Conservation (phyloP, 2,329 filamentous ascomycete genomes). For the Exophiala spinifera region DNA sequence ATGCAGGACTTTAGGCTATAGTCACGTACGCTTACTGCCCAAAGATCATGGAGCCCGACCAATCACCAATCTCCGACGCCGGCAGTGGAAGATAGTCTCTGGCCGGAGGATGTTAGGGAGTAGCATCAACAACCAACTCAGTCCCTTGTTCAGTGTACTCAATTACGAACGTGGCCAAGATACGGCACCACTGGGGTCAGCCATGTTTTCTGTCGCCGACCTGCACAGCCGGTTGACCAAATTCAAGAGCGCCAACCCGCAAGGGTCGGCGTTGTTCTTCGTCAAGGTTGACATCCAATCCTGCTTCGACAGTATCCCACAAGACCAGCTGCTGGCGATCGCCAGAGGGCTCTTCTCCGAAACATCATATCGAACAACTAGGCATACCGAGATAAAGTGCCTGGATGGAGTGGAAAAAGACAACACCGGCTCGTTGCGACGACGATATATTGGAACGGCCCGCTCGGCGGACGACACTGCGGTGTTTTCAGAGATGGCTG, state of each 20-base stretch:
- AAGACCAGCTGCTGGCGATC: conserved; percentile 66
- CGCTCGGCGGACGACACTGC: conserved; percentile 12
- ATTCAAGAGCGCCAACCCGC: conserved; percentile 59
- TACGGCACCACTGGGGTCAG: conserved; percentile 66
- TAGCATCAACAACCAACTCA: conserved; percentile 69
- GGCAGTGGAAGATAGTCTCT: conserved; percentile 52
- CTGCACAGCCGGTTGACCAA: conserved; percentile 69
- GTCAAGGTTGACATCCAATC: conserved; percentile 88
- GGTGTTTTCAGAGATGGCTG: conserved; percentile 12
- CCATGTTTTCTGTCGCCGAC: conserved; percentile 77
- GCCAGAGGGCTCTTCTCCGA: conserved; percentile 58
- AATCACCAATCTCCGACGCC: conserved; percentile 79
- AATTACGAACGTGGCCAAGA: conserved; percentile 67
- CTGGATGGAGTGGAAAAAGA: not conserved
- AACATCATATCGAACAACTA: conserved; percentile 66
- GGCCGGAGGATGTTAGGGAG: conserved; percentile 55
- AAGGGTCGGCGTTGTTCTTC: conserved; percentile 63
- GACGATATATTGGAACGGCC: conserved; percentile 27
- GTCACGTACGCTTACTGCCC: conserved; percentile 75
- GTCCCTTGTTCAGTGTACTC: conserved; percentile 71
- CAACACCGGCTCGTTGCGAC: not conserved
- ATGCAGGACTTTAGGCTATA: conserved; percentile 67
- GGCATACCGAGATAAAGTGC: conserved; percentile 61
- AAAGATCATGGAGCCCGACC: conserved; percentile 74
- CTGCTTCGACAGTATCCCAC: conserved; percentile 94